Evolutionary conservation across 441 rosid species (phyloP), one percentile per base, ranked within the genome.

Genomic region (Brassica hybrid): DNA sequence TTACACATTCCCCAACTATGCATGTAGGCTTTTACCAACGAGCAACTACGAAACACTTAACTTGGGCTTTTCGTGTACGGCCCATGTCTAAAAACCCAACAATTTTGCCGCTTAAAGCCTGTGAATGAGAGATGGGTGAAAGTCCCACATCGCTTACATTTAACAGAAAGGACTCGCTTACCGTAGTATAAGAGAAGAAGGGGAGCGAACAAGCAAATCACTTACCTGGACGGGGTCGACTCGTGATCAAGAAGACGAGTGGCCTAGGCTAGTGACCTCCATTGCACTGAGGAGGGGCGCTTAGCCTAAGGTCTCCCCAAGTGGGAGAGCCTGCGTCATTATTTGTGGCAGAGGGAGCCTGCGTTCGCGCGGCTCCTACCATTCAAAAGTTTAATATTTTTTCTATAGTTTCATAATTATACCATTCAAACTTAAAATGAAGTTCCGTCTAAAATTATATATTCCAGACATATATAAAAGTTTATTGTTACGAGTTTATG

Each of bases 291-390:
- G 58, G 79, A 61, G 25, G 56, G 74, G 74, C 19, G 74, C 64
- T 76, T 17, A 43, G 79, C 74, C 0, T 69, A 76, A 76, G 75
- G 75, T 76, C 80, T 76, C 38, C 79, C 62, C 79, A 69, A 18
- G 79, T 8, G 65, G 70, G 25, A 68, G 88, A 79, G 76, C 68
- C 69, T 21, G 69, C 84, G 89, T 89, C 90, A 80, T 84, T 82
- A 86, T 89, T 86, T 87, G 86, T 86, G 86, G 60, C 30, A 82
- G 87, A 0, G 84, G 90, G 88, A 88, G 78, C 86, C 76, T 84
- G 89, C 86, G 90, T 87, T 74, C 91, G 90, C 87, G 88, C 91
- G 81, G 88, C 82, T 87, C 86, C 84, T 84, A 63, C 70, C 70
- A 72, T 27, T 7, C 8, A 34, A 5, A 4, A 30, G 34, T 30